Percentiles rank a stretch among this genome's conserved stretches.
Conservation (phyloP, 1,284 basidiomycete species). For the Cutaneotrichosporon cavernicola region DNA sequence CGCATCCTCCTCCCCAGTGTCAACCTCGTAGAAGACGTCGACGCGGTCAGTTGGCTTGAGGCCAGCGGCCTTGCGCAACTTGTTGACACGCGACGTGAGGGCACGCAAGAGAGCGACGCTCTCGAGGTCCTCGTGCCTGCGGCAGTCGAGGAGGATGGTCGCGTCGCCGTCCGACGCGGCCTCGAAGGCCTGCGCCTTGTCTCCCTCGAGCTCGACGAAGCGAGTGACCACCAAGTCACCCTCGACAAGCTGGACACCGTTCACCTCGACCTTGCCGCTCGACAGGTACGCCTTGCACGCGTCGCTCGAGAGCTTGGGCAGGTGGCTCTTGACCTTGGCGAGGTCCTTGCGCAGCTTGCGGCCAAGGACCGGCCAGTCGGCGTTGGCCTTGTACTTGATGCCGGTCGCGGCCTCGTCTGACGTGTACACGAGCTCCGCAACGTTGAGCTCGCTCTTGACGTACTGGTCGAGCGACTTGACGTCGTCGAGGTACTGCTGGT, state of each 20-base stretch:
- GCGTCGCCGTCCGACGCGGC: conserved; percentile 93
- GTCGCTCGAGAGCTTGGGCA: conserved; percentile 78
- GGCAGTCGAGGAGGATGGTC: conserved; percentile 85
- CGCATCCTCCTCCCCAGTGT: conserved; percentile 65
- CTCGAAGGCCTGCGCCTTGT: conserved; percentile 61
- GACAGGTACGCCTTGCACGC: conserved; percentile 76
- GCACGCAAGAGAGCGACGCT: conserved; percentile 87
- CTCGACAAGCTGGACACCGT: conserved; percentile 82
- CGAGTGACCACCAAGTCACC: conserved; percentile 90
- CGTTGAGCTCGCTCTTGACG: conserved; percentile 92
- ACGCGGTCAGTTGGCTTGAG: conserved; percentile 94
- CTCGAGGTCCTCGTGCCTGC: conserved; percentile 81
- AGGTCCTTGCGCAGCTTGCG: conserved; percentile 93
- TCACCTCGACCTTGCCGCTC: conserved; percentile 77
- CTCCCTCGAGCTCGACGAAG: conserved; percentile 70
- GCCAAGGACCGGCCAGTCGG: conserved; percentile 94
- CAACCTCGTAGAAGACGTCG: conserved; percentile 82
- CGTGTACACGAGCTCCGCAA: conserved; percentile 84
- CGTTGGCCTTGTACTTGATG: conserved; percentile 85
- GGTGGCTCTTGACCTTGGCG: conserved; percentile 80
- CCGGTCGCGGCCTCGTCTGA: conserved; percentile 83
- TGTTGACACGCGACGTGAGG: conserved; percentile 91
- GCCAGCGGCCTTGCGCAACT: conserved; percentile 91
- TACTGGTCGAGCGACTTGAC: conserved; percentile 81
- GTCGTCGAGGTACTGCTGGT: conserved; percentile 80